These are phyloP conservation scores for Aspergillus sp. DNA, from an alignment of 2,329 filamentous ascomycete genomes.

Conservation along the genomic window DNA sequence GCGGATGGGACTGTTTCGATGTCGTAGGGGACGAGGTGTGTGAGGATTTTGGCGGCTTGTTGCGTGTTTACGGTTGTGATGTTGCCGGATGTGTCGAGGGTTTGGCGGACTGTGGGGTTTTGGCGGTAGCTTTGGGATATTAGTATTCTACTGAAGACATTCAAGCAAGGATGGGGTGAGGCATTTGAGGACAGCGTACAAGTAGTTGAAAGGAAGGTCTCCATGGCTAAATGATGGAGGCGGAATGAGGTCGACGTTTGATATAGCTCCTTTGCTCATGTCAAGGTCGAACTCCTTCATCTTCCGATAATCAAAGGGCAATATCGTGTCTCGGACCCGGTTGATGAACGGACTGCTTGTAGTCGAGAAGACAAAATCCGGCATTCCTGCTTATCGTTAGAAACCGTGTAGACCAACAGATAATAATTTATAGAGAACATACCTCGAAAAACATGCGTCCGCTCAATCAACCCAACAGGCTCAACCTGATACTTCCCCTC, in stretches of 20 bases:
- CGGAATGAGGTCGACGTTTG: conserved; percentile 73
- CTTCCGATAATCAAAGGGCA: conserved; percentile 66
- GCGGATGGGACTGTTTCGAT: conserved; percentile 64
- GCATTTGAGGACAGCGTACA: conserved; percentile 37
- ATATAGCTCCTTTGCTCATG: conserved; percentile 62
- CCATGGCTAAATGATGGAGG: conserved; percentile 78
- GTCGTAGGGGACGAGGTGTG: conserved; percentile 64
- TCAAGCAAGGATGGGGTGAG: background rate
- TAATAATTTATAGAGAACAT: background rate
- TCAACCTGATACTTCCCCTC: conserved; percentile 68
- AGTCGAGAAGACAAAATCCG: conserved; percentile 84
- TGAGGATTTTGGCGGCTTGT: conserved; percentile 63
- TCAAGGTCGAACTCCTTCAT: conserved; percentile 71
- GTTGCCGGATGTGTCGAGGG: conserved; percentile 62
- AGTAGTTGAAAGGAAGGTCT: conserved; percentile 70
- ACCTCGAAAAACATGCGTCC: conserved; percentile 86
- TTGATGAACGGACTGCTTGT: conserved; percentile 70
- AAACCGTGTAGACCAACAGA: background rate
- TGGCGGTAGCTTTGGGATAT: conserved; percentile 72
- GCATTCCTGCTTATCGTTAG: conserved; percentile 57
- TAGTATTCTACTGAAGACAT: conserved; percentile 26
- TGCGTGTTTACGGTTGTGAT: conserved; percentile 61
- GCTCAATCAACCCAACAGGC: conserved; percentile 71
- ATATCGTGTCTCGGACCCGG: conserved; percentile 70
- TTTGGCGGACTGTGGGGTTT: conserved; percentile 75